These are phyloP conservation scores for Triangularia verruculosa DNA, from an alignment of 2,329 filamentous ascomycete species.

Conservation along the genomic window DNA sequence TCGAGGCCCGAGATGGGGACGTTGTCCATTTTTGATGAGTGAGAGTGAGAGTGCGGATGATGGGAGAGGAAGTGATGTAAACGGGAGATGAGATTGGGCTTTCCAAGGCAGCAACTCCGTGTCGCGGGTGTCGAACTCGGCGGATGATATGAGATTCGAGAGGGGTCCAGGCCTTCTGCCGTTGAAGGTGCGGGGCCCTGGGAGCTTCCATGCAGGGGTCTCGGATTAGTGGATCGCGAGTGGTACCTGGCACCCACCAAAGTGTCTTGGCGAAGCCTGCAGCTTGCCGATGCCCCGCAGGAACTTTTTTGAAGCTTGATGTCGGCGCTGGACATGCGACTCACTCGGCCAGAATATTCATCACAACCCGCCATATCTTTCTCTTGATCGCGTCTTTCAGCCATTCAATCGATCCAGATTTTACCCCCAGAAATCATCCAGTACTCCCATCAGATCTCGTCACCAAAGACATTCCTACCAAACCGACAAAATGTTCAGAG, in stretches of 20 bases:
- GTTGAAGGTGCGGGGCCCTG: background rate
- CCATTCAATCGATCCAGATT: background rate
- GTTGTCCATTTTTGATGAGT: slow-evolving; percentile 33
- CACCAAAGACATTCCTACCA: background rate
- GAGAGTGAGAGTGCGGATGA: background rate
- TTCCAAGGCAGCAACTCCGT: slow-evolving; percentile 1
- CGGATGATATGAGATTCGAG: too few species aligned
- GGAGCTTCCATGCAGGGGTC: background rate
- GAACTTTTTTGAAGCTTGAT: background rate
- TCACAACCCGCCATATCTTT: background rate
- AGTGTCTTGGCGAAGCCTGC: background rate
- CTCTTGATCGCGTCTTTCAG: background rate
- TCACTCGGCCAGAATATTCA: background rate
- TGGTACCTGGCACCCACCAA: background rate
- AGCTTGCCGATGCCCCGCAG: background rate
- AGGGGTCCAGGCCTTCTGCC: background rate
- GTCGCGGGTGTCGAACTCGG: background rate
- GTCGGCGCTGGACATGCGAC: background rate
- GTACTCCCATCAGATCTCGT: background rate
- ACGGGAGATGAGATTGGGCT: too few species aligned
- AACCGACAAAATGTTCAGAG: slow-evolving; percentile 45
- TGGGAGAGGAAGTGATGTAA: background rate
- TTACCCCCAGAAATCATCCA: background rate
- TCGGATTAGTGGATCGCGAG: background rate
- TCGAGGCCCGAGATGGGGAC: slow-evolving; percentile 50